Evolutionary conservation across 257 asterid species (phyloP).

Genomic region (Echites panduratus): DNA sequence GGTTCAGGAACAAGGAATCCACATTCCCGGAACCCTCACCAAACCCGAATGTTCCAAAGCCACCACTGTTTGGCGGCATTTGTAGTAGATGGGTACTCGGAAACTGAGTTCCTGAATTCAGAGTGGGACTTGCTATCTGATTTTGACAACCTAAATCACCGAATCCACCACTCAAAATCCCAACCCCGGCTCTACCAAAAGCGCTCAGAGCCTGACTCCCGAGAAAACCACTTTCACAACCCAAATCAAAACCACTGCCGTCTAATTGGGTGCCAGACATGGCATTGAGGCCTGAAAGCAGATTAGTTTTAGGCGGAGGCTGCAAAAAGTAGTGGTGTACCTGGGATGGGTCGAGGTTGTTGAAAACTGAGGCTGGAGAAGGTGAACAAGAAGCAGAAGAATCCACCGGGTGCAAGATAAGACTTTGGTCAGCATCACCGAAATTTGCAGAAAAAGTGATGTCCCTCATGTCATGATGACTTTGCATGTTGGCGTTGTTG

Average conservation of each 20-base stretch:
- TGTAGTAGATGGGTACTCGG: conserved; percentile 22
- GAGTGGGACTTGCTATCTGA: conserved; percentile 30
- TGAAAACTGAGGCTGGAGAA: conserved; percentile 56
- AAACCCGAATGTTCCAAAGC: conserved; percentile 32
- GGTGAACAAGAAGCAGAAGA: conserved; percentile 89
- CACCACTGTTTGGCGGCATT: conserved; percentile 27
- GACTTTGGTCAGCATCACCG: conserved; percentile 34
- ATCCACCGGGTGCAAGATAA: conserved; percentile 47
- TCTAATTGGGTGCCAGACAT: conserved; percentile 34
- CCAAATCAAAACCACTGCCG: conserved; percentile 35
- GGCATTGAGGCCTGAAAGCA: conserved; percentile 18
- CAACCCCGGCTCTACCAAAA: conserved; percentile 20
- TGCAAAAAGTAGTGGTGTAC: conserved; percentile 36
- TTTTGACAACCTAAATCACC: conserved; percentile 35
- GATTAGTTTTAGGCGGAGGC: conserved; percentile 32
- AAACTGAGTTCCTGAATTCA: conserved; percentile 27
- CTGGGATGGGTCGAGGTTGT: conserved; percentile 49
- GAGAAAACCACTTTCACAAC: conserved; percentile 52
- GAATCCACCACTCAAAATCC: conserved; percentile 28
- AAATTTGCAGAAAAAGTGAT: conserved; percentile 47
- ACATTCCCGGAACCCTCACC: conserved; percentile 31
- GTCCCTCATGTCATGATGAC: conserved; percentile 29
- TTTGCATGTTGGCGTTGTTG: conserved; percentile 25
- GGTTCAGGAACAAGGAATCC: conserved; percentile 37
- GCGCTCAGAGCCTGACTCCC: conserved; percentile 29